These are phyloP conservation scores for Tricholoma hemisulphureum DNA, from an alignment of 768 basidiomycete species.

Conservation along the genomic window DNA sequence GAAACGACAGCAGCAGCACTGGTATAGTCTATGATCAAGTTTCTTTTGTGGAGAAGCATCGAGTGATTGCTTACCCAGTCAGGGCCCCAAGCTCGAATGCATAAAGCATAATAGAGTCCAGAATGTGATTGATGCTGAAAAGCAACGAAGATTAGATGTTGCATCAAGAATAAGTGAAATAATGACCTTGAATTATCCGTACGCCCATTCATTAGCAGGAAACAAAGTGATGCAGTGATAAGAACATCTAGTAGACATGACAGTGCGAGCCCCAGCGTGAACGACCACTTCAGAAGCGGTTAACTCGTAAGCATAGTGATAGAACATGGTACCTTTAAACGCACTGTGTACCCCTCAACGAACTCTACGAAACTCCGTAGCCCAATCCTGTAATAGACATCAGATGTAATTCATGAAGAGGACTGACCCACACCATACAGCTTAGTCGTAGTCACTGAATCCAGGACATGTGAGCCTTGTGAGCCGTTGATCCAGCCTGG, in stretches of 20 bases:
- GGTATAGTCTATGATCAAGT: not conserved
- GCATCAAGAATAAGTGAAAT: not conserved
- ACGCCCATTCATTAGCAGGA: constrained; percentile 39
- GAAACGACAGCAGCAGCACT: constrained; percentile 44
- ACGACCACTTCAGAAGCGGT: constrained; percentile 39
- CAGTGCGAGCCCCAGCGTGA: constrained; percentile 49
- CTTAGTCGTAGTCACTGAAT: constrained; percentile 14
- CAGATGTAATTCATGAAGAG: too few species aligned
- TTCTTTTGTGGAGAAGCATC: not conserved
- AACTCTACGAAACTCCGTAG: constrained; percentile 13
- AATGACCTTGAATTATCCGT: constrained; percentile 39
- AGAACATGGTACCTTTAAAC: not conserved
- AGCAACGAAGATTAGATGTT: not conserved
- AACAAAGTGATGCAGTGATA: constrained; percentile 45
- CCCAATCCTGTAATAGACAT: constrained; percentile 6
- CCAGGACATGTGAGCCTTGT: not conserved
- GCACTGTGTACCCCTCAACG: constrained; percentile 12
- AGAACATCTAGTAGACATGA: constrained; percentile 50
- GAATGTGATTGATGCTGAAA: constrained; percentile 44
- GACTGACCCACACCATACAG: constrained; percentile 1
- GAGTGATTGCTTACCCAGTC: constrained; percentile 37
- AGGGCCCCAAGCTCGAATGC: constrained; percentile 53
- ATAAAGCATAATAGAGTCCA: constrained; percentile 49
- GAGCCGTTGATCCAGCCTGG: too few species aligned
- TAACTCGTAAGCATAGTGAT: not conserved